A percentile compares a stretch with the other conserved stretches of the same genome.
phyloP scores from a whole-genome alignment of 331 rosid species.

The Stylosanthes scabra region DNA sequence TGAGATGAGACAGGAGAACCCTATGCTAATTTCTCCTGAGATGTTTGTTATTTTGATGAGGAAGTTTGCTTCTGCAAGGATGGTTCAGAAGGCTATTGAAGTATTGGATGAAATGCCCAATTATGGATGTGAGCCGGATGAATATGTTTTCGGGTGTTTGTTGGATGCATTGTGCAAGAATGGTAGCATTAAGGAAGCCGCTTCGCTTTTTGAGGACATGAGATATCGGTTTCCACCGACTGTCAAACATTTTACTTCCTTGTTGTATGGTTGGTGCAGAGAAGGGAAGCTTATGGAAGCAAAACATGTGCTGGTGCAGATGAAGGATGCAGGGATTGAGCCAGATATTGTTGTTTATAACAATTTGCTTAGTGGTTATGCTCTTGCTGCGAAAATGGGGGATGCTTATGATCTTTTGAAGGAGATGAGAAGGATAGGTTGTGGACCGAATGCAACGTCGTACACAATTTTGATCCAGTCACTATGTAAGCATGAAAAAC shows the following conservation, averaged over 20 bases:
- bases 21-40: conserved; percentile 58
- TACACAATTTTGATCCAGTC: conserved; percentile 79
- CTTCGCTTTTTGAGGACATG: conserved; percentile 80
- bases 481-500: conserved; percentile 62
- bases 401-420: conserved; percentile 79
- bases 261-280: conserved; percentile 92
- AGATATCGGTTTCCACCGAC: conserved; percentile 58
- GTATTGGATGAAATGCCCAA: conserved; percentile 87
- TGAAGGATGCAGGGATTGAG: conserved; percentile 74
- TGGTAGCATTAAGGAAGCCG: conserved; percentile 79
- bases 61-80: conserved; percentile 78
- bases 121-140: conserved; percentile 82
- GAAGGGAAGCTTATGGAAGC: conserved; percentile 88
- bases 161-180: conserved; percentile 90
- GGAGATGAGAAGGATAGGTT: conserved; percentile 72
- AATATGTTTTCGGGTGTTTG: conserved; percentile 79
- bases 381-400: conserved; percentile 71
- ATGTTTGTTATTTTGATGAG: conserved; percentile 78
- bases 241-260: conserved; percentile 72
- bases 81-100: conserved; percentile 77
- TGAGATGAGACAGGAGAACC: conserved; percentile 77
- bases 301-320: conserved; percentile 68
- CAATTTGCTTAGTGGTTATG: conserved; percentile 73
- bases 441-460: conserved; percentile 68
- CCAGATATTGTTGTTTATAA: conserved; percentile 82